Base-by-base conservation (phyloP, 768 basidiomycete species). In the Rhodosporidiobolus odoratus region DNA sequence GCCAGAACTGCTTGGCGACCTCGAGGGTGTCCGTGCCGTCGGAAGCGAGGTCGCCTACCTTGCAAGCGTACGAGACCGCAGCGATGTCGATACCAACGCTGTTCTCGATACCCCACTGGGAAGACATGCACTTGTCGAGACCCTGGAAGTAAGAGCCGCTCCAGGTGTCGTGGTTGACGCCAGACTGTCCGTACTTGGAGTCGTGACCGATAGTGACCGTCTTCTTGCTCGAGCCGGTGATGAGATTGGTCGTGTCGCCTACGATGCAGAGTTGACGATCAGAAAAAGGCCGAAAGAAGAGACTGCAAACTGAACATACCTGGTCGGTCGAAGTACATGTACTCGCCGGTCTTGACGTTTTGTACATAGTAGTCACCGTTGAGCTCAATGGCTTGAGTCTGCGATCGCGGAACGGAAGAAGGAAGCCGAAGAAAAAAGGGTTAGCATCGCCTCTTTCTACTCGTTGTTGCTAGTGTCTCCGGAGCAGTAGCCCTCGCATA, bases 1-100 rank as follows among this genome's bases (percentile, higher is more conserved):
- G 41, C 69, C 69, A 71, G 61, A 71, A 66, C 43, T 71, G 69
- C 48, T 71, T 71, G 12, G 65, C 69, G 12, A 66, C 56, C 40
- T 71, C 69, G 53, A 71, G 69, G 21, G 60, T 35, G 40, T 71
- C 69, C 17, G 60, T 43, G n/a, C 69, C 69, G 40, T 43, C 50
- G 17, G 57, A 10, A 4, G 19, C 17, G 27, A 12, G 10, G 16
- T 38, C 56, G 32, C 69, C 69, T 32, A 71, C 69, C 56, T 70
- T 66, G 61, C 69, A 71, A 15, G 65, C 69, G 65, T 71, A 71
- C 10, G 65, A 62, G 7, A 71, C 69, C 43, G 64, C 69, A 35
- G 69, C 69, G 34, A 45, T 21, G 48, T 71, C 65, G 47, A 27
- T 23, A 0, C 66, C 66, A 25, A 56, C 52, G 37, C 52, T 61